These are phyloP conservation scores for Stagonosporopsis tanaceti DNA, from an alignment of 2,329 filamentous ascomycete genomes.

Conservation along the genomic window DNA sequence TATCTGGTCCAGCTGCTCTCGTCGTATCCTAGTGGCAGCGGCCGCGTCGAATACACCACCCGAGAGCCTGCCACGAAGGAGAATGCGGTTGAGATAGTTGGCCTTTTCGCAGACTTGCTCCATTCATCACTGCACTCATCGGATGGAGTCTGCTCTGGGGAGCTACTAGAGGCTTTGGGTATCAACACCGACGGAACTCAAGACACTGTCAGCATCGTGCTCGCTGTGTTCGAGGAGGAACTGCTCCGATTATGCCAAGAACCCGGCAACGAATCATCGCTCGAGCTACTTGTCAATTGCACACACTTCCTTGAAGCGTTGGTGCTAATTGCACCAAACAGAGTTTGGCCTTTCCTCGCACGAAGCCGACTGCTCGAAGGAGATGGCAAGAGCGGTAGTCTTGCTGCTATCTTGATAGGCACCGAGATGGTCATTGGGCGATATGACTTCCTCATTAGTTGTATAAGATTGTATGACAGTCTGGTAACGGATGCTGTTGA, in stretches of 20 bases:
- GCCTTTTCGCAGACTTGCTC: constrained; percentile 75
- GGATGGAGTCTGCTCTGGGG: constrained; percentile 36
- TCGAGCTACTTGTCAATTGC: constrained; percentile 76
- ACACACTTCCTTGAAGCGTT: constrained; percentile 81
- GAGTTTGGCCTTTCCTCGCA: constrained; percentile 89
- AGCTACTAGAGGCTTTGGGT: constrained; percentile 40
- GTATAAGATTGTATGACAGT: constrained; percentile 75
- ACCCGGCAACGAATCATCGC: constrained; percentile 68
- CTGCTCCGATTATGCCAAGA: constrained; percentile 58
- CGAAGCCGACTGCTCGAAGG: constrained; percentile 81
- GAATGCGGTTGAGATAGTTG: constrained; percentile 76
- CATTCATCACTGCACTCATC: constrained; percentile 46
- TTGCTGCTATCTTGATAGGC: constrained; percentile 80
- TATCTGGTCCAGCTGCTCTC: constrained; percentile 81
- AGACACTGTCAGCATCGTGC: constrained; percentile 82
- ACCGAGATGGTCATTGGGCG: constrained; percentile 79
- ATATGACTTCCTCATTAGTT: constrained; percentile 79
- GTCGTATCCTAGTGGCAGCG: constrained; percentile 67
- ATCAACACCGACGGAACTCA: constrained; percentile 60
- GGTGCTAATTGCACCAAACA: constrained; percentile 75
- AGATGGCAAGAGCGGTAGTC: constrained; percentile 76
- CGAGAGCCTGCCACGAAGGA: constrained; percentile 62
- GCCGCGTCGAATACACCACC: constrained; percentile 56
- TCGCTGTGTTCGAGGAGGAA: constrained; percentile 82
- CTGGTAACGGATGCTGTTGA: constrained; percentile 78